Conservation (phyloP, 176 grass and related monocot species). For the Phoenix roebelenii region DNA sequence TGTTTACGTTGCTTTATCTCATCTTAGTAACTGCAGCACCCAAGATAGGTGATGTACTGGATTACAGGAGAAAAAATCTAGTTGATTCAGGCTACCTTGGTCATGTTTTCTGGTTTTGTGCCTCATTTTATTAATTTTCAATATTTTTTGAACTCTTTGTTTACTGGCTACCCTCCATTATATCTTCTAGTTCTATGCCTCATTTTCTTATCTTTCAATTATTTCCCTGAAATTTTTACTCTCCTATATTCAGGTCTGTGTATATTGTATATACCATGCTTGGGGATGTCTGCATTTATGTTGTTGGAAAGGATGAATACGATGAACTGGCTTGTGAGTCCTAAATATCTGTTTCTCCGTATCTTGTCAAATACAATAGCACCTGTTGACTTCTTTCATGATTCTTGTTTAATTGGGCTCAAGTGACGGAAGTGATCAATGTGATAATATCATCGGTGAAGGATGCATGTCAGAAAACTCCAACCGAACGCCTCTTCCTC, state of each 20-base stretch:
- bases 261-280: constrained; percentile 87
- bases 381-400: too few relatives aligned
- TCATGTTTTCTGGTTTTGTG: too few relatives aligned
- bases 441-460: constrained; percentile 85
- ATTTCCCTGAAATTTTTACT: neutral
- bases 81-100: too few relatives aligned
- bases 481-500: constrained; percentile 78
- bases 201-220: neutral
- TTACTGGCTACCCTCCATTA: too few relatives aligned
- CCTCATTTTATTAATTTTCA: too few relatives aligned
- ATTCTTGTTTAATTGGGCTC: constrained; percentile 3
- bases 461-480: constrained; percentile 74
- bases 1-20: too few relatives aligned
- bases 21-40: too few relatives aligned
- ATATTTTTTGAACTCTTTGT: too few relatives aligned
- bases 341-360: neutral
- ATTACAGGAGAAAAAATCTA: too few relatives aligned
- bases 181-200: too few relatives aligned
- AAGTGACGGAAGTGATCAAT: constrained; percentile 84
- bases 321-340: constrained; percentile 93
- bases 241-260: constrained; percentile 47
- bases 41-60: too few relatives aligned
- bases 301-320: constrained; percentile 98
- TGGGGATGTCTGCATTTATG: constrained; percentile 81
- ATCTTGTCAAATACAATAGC: too few relatives aligned